A percentile compares a stretch with the other conserved stretches of the same genome.
Conservation (phyloP, 768 basidiomycete species). For the Podaxis carcinomalis region DNA sequence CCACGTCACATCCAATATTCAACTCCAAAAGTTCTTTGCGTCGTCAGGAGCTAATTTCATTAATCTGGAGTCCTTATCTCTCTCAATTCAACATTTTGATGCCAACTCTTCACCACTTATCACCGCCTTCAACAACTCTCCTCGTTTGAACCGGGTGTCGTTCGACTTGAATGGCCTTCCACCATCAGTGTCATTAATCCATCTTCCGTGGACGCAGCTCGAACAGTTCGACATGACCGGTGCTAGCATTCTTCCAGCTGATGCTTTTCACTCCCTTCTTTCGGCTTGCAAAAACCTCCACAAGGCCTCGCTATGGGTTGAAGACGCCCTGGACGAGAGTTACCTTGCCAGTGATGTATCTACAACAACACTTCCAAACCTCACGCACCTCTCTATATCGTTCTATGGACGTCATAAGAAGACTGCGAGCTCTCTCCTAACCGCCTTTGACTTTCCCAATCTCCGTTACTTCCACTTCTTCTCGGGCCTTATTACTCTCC, state of each 20-base stretch:
- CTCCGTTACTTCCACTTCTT: constrained; percentile 11
- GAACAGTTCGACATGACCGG: constrained; percentile 6
- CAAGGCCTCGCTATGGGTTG: constrained; percentile 4
- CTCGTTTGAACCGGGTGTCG: not conserved
- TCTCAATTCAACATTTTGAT: constrained; percentile 2
- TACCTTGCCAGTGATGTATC: not conserved
- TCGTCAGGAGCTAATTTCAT: not conserved
- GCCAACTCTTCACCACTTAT: not conserved
- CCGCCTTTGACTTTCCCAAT: constrained; percentile 3
- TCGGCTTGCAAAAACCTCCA: not conserved
- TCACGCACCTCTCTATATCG: constrained; percentile 7
- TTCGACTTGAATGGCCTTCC: constrained; percentile 1
- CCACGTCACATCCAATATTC: not conserved
- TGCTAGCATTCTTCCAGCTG: constrained; percentile 1
- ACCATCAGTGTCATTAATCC: constrained; percentile 5
- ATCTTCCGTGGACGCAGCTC: constrained; percentile 6
- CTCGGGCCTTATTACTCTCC: constrained; percentile 8
- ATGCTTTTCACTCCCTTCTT: not conserved
- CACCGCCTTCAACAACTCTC: constrained; percentile 1
- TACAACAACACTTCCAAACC: not conserved
- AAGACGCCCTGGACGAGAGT: not conserved
- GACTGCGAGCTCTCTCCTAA: constrained; percentile 3
- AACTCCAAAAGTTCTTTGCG: not conserved
- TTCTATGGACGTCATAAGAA: constrained; percentile 8
- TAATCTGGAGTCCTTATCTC: constrained; percentile 5